Evolutionary conservation across 495 filamentous ascomycete species (phyloP), one percentile per base, ranked within the genome.

Genomic region (Penicillium paradoxum): DNA sequence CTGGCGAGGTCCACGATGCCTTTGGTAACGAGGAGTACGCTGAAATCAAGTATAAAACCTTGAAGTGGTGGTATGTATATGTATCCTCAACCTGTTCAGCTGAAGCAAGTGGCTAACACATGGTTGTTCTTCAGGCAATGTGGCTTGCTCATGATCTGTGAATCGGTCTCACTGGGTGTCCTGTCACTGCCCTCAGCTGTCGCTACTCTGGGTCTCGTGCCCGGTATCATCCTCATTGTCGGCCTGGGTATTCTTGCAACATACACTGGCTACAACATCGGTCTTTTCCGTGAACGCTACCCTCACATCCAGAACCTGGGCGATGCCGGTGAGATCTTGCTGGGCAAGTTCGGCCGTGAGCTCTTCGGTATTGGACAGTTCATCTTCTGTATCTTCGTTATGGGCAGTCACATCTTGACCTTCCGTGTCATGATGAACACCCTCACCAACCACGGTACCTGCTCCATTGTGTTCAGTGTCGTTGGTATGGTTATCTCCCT

Each of bases 211-310:
- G 85, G 85, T 18, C 76, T 89, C 62, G 76, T 85, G 29, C 71
- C 71, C 55, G 61, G 85, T 27, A 53, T 88, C 14, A 62, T 87
- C 19, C 76, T 87, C 73, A 56, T 91, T 80, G 66, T 87, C 22
- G 65, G 70, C 17, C 63, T 89, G 19, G 88, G 88, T 30, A 54
- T 87, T 9, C 55, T 89, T 11, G 83, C 88, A 40, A 85, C 84
- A 40, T 93, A 91, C 68, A 89, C 86, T 18, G 86, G 86, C 57
- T 88, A 84, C 54, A 79, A 88, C 42, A 80, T 92, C 53, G 87
- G 84, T 24, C 85, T 89, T 58, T 83, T 90, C 59, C 88, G 88
- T 61, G 55, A 85, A 34, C 77, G 76, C 22, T 83, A 84, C 60
- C 89, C 71, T 13, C 72, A 85, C 29, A 80, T 91, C 21, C 73